phyloP scores from a whole-genome alignment of 345 rosid genomes.

The Eucalyptus viminalis region DNA sequence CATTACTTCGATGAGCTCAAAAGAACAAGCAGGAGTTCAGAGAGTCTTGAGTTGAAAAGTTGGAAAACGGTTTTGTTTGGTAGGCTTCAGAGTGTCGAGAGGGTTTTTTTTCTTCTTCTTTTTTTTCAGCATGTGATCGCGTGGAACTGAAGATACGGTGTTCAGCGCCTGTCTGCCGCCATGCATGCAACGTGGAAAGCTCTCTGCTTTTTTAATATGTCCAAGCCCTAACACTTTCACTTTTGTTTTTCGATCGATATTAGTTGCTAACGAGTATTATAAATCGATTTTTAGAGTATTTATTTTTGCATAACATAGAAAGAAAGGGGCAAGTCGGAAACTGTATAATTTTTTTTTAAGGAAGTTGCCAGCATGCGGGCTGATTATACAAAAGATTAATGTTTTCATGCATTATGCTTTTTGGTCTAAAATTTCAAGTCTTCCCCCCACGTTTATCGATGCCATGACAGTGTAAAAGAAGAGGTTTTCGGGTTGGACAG shows the following conservation, averaged over 20 bases:
- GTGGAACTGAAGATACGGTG: conserved; percentile 39
- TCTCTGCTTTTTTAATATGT: background rate
- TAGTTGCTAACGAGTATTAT: background rate
- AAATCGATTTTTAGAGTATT: background rate
- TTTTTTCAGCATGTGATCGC: conserved; percentile 10
- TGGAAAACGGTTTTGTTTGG: background rate
- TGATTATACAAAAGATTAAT: background rate
- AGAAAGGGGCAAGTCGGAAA: background rate
- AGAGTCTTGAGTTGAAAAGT: background rate
- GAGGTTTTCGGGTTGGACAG: background rate
- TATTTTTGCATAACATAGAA: background rate
- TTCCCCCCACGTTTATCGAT: background rate
- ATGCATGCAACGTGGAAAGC: conserved; percentile 32
- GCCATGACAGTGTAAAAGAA: background rate
- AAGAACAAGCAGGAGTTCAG: background rate
- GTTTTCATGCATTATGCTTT: background rate
- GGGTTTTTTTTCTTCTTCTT: background rate
- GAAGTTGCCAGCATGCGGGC: background rate
- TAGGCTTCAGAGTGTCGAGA: background rate
- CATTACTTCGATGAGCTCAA: conserved; percentile 15
- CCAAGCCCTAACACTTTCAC: background rate
- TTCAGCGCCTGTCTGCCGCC: conserved; percentile 48
- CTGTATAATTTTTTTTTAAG: background rate
- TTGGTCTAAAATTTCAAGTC: background rate
- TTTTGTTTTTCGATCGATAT: background rate